Evolutionary conservation across 768 basidiomycete genomes (phyloP).

Genomic region (Leccinum incarnatum): DNA sequence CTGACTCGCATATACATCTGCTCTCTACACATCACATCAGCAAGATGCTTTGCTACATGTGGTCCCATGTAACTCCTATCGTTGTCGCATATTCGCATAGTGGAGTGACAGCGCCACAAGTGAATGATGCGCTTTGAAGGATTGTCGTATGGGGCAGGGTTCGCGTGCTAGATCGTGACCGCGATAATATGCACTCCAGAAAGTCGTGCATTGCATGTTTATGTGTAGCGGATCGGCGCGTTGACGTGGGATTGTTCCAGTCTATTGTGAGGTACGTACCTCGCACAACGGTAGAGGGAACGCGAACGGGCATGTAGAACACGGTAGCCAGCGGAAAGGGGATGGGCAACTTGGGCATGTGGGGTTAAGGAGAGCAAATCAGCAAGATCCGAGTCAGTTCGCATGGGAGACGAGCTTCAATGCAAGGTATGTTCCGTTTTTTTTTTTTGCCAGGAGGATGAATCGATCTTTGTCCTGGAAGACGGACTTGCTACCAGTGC

Average conservation of each 20-base stretch:
- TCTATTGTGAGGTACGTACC: background rate
- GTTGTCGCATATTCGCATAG: background rate
- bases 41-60: background rate
- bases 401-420: too few relatives aligned
- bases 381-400: too few relatives aligned
- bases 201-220: background rate
- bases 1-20: slow-evolving; percentile 16
- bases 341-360: too few relatives aligned
- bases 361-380: too few relatives aligned
- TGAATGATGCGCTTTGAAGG: background rate
- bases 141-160: background rate
- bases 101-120: background rate
- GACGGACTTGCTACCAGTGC: too few relatives aligned
- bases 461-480: too few relatives aligned
- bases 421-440: too few relatives aligned
- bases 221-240: too few relatives aligned
- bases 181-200: background rate
- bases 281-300: background rate
- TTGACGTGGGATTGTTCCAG: background rate
- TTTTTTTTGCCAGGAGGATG: too few relatives aligned
- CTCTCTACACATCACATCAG: background rate
- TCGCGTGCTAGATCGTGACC: background rate
- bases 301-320: background rate
- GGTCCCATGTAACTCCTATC: background rate
- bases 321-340: too few relatives aligned